Evolutionary conservation across 345 rosid genomes (phyloP).

Genomic region (Rhizophora mangle): DNA sequence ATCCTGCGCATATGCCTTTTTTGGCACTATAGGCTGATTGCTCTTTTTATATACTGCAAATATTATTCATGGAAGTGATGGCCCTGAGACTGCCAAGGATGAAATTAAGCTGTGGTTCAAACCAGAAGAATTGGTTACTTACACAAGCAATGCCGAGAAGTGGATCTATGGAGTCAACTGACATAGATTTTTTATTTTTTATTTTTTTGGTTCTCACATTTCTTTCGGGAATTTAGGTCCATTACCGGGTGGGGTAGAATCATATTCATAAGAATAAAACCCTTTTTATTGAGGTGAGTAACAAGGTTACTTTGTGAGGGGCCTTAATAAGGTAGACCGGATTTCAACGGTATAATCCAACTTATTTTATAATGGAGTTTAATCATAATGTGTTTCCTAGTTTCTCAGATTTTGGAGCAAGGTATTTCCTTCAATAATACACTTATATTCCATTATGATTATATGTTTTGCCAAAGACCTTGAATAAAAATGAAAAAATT

Average conservation of each 20-base stretch:
- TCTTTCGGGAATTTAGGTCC: constrained; percentile 29
- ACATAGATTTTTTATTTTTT: background rate
- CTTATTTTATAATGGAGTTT: background rate
- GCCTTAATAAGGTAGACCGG: background rate
- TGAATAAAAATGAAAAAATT: no score
- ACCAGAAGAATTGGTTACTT: constrained; percentile 84
- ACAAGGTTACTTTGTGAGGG: background rate
- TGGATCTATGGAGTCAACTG: constrained; percentile 85
- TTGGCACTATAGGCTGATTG: background rate
- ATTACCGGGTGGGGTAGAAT: constrained; percentile 21
- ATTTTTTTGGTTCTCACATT: background rate
- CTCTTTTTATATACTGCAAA: constrained; percentile 37
- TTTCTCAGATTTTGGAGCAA: background rate
- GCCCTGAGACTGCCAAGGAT: constrained; percentile 92
- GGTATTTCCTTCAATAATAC: no score
- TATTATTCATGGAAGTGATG: constrained; percentile 97
- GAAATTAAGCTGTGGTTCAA: constrained; percentile 93
- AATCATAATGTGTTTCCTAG: background rate
- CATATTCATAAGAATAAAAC: constrained; percentile 35
- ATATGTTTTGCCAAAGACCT: no score
- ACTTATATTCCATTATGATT: no score
- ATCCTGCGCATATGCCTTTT: no score
- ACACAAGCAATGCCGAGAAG: constrained; percentile 78
- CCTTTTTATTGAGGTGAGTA: constrained; percentile 12
- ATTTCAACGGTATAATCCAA: constrained; percentile 8